Evolutionary conservation across 2,329 filamentous ascomycete genomes (phyloP).

Genomic region (Westerdykella ornata): DNA sequence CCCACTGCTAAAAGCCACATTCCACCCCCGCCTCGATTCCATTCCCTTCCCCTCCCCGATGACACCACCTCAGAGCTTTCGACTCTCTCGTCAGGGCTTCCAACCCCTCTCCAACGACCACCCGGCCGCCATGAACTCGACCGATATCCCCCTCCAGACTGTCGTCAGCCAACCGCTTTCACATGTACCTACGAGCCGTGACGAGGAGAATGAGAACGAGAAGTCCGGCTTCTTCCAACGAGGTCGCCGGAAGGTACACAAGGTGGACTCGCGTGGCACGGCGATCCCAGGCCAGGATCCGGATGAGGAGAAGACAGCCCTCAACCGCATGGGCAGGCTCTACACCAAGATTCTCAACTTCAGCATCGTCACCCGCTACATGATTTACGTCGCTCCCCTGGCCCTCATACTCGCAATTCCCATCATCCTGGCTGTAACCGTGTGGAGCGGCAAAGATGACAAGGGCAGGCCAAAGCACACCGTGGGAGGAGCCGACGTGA

Average conservation of each 20-base stretch:
- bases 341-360: slow-evolving; percentile 57
- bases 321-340: slow-evolving; percentile 54
- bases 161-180: slow-evolving; percentile 46
- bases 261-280: slow-evolving; percentile 26
- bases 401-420: slow-evolving; percentile 55
- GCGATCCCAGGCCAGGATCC: slow-evolving; percentile 27
- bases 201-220: slow-evolving; percentile 30
- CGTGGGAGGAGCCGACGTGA: slow-evolving; percentile 48
- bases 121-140: slow-evolving; percentile 45
- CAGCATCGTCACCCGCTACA: slow-evolving; percentile 57
- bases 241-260: slow-evolving; percentile 31
- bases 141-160: slow-evolving; percentile 56
- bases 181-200: slow-evolving; percentile 18
- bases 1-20: background rate
- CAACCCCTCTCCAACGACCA: slow-evolving; percentile 28
- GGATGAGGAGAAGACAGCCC: slow-evolving; percentile 47
- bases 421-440: slow-evolving; percentile 55
- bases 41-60: background rate
- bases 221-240: slow-evolving; percentile 36
- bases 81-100: slow-evolving; percentile 33
- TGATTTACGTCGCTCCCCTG: slow-evolving; percentile 56
- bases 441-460: slow-evolving; percentile 3
- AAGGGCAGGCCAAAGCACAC: slow-evolving; percentile 23
- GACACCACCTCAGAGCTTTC: slow-evolving; percentile 14
- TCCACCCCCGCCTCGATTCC: no score